Conservation (phyloP, 192 early-diverging fungal genomes). For the Coemansia sp. region DNA sequence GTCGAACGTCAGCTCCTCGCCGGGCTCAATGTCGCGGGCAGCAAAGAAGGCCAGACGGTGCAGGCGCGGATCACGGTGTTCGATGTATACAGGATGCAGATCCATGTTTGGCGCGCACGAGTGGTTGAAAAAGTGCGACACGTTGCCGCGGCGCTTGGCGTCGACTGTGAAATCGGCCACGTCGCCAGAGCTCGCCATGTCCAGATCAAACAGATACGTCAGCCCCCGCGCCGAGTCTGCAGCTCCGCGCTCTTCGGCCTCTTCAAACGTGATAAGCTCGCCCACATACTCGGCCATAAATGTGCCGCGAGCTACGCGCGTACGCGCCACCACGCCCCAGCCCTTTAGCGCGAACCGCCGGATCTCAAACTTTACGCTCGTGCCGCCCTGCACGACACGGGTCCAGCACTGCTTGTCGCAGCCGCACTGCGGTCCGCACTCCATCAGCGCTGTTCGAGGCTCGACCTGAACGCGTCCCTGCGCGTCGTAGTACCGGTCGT, state of each 20-base stretch:
- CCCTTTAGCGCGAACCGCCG: constrained; percentile 42
- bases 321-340: constrained; percentile 49
- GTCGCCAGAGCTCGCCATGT: constrained; percentile 79
- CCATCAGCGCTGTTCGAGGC: constrained; percentile 20
- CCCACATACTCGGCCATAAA: constrained; percentile 98
- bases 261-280: constrained; percentile 80
- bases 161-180: constrained; percentile 94
- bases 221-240: constrained; percentile 26
- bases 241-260: constrained; percentile 69
- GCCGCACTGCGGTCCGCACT: constrained; percentile 42
- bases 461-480: constrained; percentile 22
- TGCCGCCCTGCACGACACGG: constrained; percentile 48
- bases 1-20: constrained; percentile 93
- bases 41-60: constrained; percentile 94
- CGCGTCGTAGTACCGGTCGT: constrained; percentile 28
- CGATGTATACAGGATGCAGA: constrained; percentile 50
- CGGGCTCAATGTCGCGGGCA: constrained; percentile 64
- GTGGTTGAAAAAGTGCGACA: constrained; percentile 98
- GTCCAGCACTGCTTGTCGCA: constrained; percentile 40
- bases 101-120: constrained; percentile 89
- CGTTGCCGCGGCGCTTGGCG: constrained; percentile 84
- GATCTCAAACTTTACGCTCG: constrained; percentile 37
- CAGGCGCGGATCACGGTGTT: constrained; percentile 80
- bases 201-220: constrained; percentile 69
- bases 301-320: constrained; percentile 44